phyloP scores from a whole-genome alignment of 2,329 filamentous ascomycete genomes.

The Cercospora brassicicola region DNA sequence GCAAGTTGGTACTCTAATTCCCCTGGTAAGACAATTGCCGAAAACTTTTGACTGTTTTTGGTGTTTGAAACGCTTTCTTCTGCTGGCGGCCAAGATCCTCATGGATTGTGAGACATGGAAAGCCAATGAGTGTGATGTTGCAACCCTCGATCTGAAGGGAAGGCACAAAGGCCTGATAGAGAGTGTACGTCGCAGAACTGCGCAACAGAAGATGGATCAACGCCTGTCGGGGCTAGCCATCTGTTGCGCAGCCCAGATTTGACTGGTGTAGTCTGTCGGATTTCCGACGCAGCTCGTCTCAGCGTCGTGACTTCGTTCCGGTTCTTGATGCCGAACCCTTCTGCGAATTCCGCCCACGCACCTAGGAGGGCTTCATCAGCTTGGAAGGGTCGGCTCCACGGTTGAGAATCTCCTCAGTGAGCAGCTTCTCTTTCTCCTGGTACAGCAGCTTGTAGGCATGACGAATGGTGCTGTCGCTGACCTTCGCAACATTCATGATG shows the following conservation, averaged over 20 bases:
- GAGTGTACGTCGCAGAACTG: not conserved
- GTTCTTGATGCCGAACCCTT: not conserved
- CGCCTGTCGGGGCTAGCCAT: slow-evolving; percentile 19
- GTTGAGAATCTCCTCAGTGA: slow-evolving; percentile 72
- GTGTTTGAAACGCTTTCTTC: not conserved
- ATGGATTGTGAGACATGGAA: not conserved
- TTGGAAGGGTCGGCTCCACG: slow-evolving; percentile 70
- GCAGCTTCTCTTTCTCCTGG: slow-evolving; percentile 68
- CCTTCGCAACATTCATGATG: slow-evolving; percentile 79
- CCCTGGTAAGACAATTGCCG: not conserved
- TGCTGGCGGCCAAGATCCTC: not conserved
- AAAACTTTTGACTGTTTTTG: slow-evolving; percentile 5
- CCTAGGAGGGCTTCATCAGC: slow-evolving; percentile 56
- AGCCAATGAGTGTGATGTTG: slow-evolving; percentile 5
- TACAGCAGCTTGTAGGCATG: slow-evolving; percentile 91
- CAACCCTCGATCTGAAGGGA: not conserved
- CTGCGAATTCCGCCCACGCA: not conserved
- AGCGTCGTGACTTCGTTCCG: not conserved
- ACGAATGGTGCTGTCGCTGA: slow-evolving; percentile 95
- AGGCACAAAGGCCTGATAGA: not conserved
- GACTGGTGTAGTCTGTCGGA: not conserved
- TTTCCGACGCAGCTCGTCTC: not conserved
- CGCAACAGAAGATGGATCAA: slow-evolving; percentile 5
- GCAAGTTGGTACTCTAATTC: not conserved
- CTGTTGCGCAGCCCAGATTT: not conserved